Evolutionary conservation across 2,329 filamentous ascomycete genomes (phyloP), one percentile per base, ranked within the genome.

Genomic region (Zasmidium cellare): DNA sequence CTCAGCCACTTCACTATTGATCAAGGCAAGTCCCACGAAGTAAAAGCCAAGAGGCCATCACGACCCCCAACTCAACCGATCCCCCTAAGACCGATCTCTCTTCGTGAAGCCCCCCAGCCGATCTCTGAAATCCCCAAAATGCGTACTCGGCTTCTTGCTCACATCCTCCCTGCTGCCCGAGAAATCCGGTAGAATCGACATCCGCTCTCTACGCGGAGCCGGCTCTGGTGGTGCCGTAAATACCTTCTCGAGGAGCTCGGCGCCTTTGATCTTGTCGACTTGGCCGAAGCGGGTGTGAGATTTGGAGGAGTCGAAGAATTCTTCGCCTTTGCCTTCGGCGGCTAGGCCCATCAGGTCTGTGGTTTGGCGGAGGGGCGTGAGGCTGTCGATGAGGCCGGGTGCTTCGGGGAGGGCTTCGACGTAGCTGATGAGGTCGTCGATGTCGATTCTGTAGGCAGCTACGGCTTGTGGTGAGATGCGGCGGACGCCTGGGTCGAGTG

Each of bases 281-380:
- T 91, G 87, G 16, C 92, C 90, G 72, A 96, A 99, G 72, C 96
- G 96, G 77, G 90, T 92, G 76, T 97, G 96, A 53, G 92, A 82
- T 14, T 88, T 90, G 3, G 88, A 89, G 51, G 94, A 88, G 71
- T 99, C 94, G 73, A 94, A 99, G 75, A 96, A 99, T 74, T 97
- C 93, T 64, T 97, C 92, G 9, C 72, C 72, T n/a, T 91, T 86
- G 67, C 96, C 96, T 44, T 96, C 91, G 1, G 66, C 67, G 1
- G 69, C 70, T 1, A 83, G 77, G 70, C 90, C 87, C 83, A 99
- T 89, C 23, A 99, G 81, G 59, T 89, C 86, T 48, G 96, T 88
- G 1, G 94, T 97, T 78, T 99, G 94, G 67, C 93, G 88, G 35
- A 99, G 80, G 76, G 97, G 94, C 68, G 97, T 92, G 41, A 99